These are phyloP conservation scores for Pisolithus microcarpus DNA, from an alignment of 768 basidiomycete genomes.

Conservation along the genomic window DNA sequence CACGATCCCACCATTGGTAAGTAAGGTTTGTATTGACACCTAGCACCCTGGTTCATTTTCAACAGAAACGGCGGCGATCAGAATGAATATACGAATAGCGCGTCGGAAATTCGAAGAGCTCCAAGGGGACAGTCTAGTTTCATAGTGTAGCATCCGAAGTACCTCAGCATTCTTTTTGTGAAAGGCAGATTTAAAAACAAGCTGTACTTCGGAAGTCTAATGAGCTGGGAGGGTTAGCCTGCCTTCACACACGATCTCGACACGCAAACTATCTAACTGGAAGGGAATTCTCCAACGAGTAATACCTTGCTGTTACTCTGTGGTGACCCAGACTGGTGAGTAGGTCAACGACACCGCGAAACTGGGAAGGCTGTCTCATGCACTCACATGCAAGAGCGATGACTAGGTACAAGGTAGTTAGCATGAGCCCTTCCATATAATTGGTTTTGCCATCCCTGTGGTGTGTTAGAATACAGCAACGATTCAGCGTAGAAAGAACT, in stretches of 20 bases:
- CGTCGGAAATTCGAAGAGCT: slow-evolving; percentile 86
- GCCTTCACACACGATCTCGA: too few relatives aligned
- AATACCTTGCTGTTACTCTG: background rate
- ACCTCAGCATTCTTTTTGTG: background rate
- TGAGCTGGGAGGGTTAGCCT: too few relatives aligned
- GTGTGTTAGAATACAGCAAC: background rate
- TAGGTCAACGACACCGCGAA: background rate
- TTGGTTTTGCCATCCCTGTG: slow-evolving; percentile 76
- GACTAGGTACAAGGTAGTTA: slow-evolving; percentile 28
- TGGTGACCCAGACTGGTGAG: slow-evolving; percentile 8
- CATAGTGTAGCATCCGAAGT: slow-evolving; percentile 6
- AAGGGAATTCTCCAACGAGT: too few relatives aligned
- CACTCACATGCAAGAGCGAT: slow-evolving; percentile 35
- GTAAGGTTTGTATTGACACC: slow-evolving; percentile 12
- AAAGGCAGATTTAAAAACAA: background rate
- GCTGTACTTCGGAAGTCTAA: too few relatives aligned
- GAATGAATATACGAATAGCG: slow-evolving; percentile 82
- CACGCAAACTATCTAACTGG: too few relatives aligned
- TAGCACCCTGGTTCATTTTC: background rate
- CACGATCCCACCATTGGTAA: slow-evolving; percentile 84
- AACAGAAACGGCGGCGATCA: slow-evolving; percentile 80
- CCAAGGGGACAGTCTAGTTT: slow-evolving; percentile 58
- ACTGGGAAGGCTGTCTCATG: background rate
- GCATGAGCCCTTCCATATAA: slow-evolving; percentile 89
- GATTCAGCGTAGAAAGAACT: slow-evolving; percentile 18